A percentile compares a stretch with the other conserved stretches of the same genome.
Evolutionary conservation across 2,329 filamentous ascomycete species (phyloP).

Genomic region (Penicillium thymicola): DNA sequence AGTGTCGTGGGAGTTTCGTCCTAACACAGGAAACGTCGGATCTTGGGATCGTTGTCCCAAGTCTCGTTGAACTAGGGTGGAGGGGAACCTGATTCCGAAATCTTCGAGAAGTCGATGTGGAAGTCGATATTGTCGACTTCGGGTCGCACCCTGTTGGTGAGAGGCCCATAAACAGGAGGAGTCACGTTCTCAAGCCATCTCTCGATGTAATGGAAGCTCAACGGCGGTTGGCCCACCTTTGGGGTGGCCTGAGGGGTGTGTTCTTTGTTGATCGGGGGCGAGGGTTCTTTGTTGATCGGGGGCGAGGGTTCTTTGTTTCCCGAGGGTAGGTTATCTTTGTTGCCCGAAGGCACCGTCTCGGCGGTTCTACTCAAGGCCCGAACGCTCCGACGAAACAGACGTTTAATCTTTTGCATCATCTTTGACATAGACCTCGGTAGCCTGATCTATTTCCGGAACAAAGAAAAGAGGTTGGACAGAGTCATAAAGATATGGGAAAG

Average conservation of each 20-base stretch:
- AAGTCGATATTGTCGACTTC: not conserved
- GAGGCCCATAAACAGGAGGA: not conserved
- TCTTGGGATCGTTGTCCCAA: not conserved
- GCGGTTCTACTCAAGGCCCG: not conserved
- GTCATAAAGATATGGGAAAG: not conserved
- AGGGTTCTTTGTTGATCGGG: not conserved
- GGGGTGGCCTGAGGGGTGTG: not conserved
- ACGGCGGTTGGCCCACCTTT: not conserved
- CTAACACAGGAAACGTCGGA: not conserved
- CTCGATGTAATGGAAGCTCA: not conserved
- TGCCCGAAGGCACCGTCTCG: not conserved
- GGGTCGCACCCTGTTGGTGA: not conserved
- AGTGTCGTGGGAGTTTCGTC: not conserved
- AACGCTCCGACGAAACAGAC: not conserved
- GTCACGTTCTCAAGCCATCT: not conserved
- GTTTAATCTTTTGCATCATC: not conserved
- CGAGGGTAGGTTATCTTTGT: not conserved
- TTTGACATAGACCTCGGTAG: not conserved
- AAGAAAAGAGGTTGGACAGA: not conserved
- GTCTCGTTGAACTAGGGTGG: not conserved
- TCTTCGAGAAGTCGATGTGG: not conserved
- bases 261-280: not conserved
- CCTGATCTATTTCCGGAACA: slow-evolving; percentile 6
- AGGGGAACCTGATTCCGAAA: not conserved
- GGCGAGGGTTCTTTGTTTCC: slow-evolving; percentile 1